Conservation (phyloP, 192 early-diverging fungal species). For the Coemansia interrupta region DNA sequence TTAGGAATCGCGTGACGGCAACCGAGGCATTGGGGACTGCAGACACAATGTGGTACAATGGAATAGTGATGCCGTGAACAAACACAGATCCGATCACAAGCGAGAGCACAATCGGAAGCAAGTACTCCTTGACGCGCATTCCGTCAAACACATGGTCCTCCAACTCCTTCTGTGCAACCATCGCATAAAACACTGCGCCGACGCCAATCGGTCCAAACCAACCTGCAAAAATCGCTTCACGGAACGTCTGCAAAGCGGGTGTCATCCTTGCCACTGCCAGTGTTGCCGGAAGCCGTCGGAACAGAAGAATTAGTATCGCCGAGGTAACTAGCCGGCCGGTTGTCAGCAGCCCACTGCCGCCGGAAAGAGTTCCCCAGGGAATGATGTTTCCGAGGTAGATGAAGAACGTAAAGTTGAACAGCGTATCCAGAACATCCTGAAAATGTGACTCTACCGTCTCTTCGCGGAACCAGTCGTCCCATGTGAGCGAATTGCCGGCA, state of each 20-base stretch:
- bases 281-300: constrained; percentile 70
- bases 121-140: constrained; percentile 11
- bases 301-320: constrained; percentile 61
- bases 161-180: constrained; percentile 30
- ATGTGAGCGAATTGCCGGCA: constrained; percentile 69
- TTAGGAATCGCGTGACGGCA: constrained; percentile 13
- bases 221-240: constrained; percentile 73
- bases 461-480: constrained; percentile 86
- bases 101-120: constrained; percentile 59
- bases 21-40: constrained; percentile 15
- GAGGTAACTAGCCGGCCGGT: constrained; percentile 63
- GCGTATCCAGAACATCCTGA: constrained; percentile 84
- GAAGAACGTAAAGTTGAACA: constrained; percentile 83
- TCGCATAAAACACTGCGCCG: constrained; percentile 57
- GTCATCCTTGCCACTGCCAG: constrained; percentile 59
- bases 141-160: constrained; percentile 15
- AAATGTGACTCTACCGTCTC: constrained; percentile 77
- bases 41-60: constrained; percentile 54
- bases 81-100: constrained; percentile 72
- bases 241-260: constrained; percentile 62
- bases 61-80: constrained; percentile 76
- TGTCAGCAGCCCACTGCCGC: constrained; percentile 47
- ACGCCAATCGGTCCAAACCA: constrained; percentile 89
- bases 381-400: constrained; percentile 74
- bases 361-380: constrained; percentile 62